These are phyloP conservation scores for Suillus spraguei DNA, from an alignment of 768 basidiomycete species.

Conservation along the genomic window DNA sequence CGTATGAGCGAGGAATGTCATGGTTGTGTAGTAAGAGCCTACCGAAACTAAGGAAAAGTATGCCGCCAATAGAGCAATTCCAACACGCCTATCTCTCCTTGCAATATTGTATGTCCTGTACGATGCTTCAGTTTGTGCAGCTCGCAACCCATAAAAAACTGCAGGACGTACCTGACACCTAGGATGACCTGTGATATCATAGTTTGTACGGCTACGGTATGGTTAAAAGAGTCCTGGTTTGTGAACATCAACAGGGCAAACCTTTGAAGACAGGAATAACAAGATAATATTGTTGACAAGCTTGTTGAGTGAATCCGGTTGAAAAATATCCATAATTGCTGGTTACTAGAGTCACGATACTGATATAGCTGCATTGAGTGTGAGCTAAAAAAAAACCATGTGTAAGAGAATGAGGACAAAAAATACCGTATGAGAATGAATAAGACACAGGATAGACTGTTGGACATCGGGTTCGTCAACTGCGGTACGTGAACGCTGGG, in stretches of 20 bases:
- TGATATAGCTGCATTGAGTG: neutral
- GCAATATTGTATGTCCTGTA: slow-evolving; percentile 61
- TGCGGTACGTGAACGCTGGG: neutral
- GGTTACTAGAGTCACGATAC: neutral
- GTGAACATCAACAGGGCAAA: neutral
- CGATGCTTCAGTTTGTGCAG: neutral
- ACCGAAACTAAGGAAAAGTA: slow-evolving; percentile 50
- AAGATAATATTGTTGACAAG: slow-evolving; percentile 1
- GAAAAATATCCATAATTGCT: neutral
- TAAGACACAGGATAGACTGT: neutral
- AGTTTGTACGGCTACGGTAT: neutral
- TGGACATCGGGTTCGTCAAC: neutral
- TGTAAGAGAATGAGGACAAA: neutral
- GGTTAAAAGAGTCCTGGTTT: neutral
- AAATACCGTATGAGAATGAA: slow-evolving; percentile 3
- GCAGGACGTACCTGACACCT: neutral
- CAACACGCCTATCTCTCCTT: slow-evolving; percentile 43
- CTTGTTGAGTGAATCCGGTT: neutral
- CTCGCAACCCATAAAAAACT: neutral
- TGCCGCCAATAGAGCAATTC: slow-evolving; percentile 37
- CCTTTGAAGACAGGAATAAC: neutral
- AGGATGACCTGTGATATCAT: slow-evolving; percentile 1
- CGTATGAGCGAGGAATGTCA: neutral
- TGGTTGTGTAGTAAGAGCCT: slow-evolving; percentile 21
- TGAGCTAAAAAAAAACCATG: neutral